Conservation (phyloP, 129 eudicot genomes). For the Pulicaria dysenterica region DNA sequence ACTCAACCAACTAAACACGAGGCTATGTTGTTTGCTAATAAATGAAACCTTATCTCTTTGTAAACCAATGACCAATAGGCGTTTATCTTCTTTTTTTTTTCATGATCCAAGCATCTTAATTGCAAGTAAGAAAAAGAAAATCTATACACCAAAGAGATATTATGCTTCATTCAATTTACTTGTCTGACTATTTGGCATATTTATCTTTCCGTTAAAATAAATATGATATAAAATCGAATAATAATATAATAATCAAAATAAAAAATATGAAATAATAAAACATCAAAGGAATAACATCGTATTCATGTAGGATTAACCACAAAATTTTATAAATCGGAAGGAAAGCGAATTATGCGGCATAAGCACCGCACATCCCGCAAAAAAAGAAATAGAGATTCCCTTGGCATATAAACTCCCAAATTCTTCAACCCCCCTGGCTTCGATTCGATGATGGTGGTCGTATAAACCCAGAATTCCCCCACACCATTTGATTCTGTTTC, state of each 20-base stretch:
- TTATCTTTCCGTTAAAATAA: background rate
- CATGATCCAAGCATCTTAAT: too few species aligned
- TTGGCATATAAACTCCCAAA: background rate
- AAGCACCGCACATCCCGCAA: constrained; percentile 31
- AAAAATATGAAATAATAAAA: background rate
- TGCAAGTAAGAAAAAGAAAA: too few species aligned
- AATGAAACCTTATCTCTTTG: too few species aligned
- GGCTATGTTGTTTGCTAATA: too few species aligned
- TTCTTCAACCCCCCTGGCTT: constrained; percentile 12
- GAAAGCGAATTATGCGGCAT: constrained; percentile 44
- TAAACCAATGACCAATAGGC: too few species aligned
- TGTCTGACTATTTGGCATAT: background rate
- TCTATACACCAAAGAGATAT: too few species aligned
- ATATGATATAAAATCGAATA: background rate
- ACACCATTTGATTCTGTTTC: constrained; percentile 39
- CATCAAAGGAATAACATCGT: background rate
- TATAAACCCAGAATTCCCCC: constrained; percentile 33
- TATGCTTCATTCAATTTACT: too few species aligned
- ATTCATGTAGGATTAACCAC: constrained; percentile 25
- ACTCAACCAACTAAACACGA: too few species aligned
- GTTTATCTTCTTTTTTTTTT: too few species aligned
- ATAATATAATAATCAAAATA: background rate
- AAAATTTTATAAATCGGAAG: too few species aligned
- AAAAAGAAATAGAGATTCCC: background rate
- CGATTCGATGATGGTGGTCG: background rate